Evolutionary conservation across 257 asterid genomes (phyloP), one percentile per base, ranked within the genome.

Genomic region (Plectranthus barbatus): DNA sequence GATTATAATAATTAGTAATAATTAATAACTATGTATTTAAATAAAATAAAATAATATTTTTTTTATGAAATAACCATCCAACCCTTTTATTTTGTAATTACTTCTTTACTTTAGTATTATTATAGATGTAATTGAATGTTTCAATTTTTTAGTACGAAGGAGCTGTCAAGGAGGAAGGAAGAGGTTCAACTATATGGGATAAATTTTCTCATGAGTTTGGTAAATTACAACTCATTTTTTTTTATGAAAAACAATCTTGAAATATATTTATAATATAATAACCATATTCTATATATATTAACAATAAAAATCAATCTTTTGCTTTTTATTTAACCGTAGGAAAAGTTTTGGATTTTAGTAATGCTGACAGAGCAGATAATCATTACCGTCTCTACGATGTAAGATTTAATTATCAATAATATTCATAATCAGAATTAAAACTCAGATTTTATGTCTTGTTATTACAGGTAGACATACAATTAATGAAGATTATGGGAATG

Each of bases 401-500:
- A 81, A 73, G n/a, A 9, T 46, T 20, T 45, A 53, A n/a, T 0
- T 2, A 1, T 3, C 10, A 36, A 2, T 1, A 36, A 36, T 36
- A 36, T 36, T 6, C n/a, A n/a, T n/a, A n/a, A n/a, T n/a, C n/a
- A n/a, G n/a, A n/a, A n/a, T n/a, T n/a, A n/a, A n/a, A n/a, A n/a
- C n/a, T n/a, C n/a, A n/a, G n/a, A n/a, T n/a, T n/a, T n/a, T n/a
- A n/a, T 39, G 12, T 39, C n/a, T 42, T 13, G 7, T 0, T 13
- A 42, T 19, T 31, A 49, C 82, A 92, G 99, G 95, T 72, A 56
- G 99, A 92, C 67, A 67, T 89, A 70, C 67, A 78, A 26, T 79
- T 82, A 18, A 85, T 92, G 91, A 92, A 89, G 76, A 83, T 75
- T 42, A 76, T 89, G 90, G 99, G 99, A 60, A 77, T 92, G 91